Evolutionary conservation across 768 basidiomycete species (phyloP).

Genomic region (Chalciporus piperatus): DNA sequence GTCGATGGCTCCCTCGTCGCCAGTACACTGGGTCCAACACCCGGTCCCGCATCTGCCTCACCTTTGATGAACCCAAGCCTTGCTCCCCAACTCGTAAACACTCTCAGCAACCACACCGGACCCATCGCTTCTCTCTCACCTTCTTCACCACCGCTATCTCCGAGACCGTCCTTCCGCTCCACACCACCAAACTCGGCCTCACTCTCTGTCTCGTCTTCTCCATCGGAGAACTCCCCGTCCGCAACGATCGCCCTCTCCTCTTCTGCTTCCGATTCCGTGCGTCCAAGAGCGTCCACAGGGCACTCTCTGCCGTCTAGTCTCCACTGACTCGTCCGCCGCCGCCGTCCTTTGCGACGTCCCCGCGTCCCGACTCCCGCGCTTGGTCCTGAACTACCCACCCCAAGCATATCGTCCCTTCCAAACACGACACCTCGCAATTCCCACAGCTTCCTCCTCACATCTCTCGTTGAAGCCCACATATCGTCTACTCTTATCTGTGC

Average conservation of each 20-base stretch:
- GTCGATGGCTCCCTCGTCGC: slow-evolving; percentile 19
- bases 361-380: slow-evolving; percentile 56
- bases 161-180: slow-evolving; percentile 10
- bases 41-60: slow-evolving; percentile 16
- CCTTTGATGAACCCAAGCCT: slow-evolving; percentile 48
- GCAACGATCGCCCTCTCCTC: slow-evolving; percentile 50
- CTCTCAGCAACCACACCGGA: slow-evolving; percentile 73
- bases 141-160: slow-evolving; percentile 30
- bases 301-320: slow-evolving; percentile 60
- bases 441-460: slow-evolving; percentile 61
- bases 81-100: slow-evolving; percentile 77
- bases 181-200: slow-evolving; percentile 28
- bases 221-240: slow-evolving; percentile 30
- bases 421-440: slow-evolving; percentile 67
- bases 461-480: slow-evolving; percentile 63
- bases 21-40: slow-evolving; percentile 9
- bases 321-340: slow-evolving; percentile 47
- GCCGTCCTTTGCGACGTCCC: slow-evolving; percentile 51
- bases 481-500: slow-evolving; percentile 64
- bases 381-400: slow-evolving; percentile 25
- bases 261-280: slow-evolving; percentile 75
- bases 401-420: slow-evolving; percentile 51
- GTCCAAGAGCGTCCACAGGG: slow-evolving; percentile 63
- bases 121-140: slow-evolving; percentile 59
- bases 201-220: slow-evolving; percentile 28